phyloP scores from a whole-genome alignment of 352 stramenopile genomes.

The Lagenidium sp. region DNA sequence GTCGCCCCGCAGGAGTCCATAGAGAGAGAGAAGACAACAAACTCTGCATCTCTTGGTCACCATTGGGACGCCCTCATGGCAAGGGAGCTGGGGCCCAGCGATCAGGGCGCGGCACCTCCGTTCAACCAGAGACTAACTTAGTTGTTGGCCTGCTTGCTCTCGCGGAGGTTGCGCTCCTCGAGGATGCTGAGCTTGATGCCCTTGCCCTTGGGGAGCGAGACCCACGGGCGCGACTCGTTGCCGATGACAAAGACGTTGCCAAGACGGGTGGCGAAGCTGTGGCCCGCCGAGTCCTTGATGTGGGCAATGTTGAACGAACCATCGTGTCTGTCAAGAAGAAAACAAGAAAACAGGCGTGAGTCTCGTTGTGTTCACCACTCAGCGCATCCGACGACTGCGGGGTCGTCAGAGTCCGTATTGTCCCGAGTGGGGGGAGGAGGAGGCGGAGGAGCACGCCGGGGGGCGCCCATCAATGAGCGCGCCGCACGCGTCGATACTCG shows the following conservation, averaged over 20 bases:
- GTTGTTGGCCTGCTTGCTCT: conserved; percentile 62
- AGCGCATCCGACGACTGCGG: too few relatives aligned
- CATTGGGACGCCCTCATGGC: too few relatives aligned
- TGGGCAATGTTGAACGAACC: conserved; percentile 99
- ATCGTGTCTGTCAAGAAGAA: conserved; percentile 79
- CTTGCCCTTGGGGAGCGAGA: conserved; percentile 97
- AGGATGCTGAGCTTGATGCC: conserved; percentile 99
- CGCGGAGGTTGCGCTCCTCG: conserved; percentile 86
- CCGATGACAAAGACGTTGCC: conserved; percentile 98
- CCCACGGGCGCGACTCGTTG: conserved; percentile 85
- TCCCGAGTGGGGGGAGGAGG: too few relatives aligned
- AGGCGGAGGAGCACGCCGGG: too few relatives aligned
- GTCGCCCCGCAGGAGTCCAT: too few relatives aligned
- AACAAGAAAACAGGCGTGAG: conserved; percentile 15
- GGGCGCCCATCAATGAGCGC: too few relatives aligned
- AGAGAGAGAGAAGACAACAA: too few relatives aligned
- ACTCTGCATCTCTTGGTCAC: too few relatives aligned
- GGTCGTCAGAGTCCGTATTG: too few relatives aligned
- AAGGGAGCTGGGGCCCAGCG: not conserved
- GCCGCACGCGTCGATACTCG: too few relatives aligned
- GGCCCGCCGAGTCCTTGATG: conserved; percentile 96
- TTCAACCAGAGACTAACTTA: conserved; percentile 16
- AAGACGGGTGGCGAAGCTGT: conserved; percentile 97
- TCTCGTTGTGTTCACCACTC: too few relatives aligned
- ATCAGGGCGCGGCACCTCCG: not conserved